Evolutionary conservation across 1,284 basidiomycete species (phyloP), one percentile per base, ranked within the genome.

Genomic region (Rhodofomes roseus): DNA sequence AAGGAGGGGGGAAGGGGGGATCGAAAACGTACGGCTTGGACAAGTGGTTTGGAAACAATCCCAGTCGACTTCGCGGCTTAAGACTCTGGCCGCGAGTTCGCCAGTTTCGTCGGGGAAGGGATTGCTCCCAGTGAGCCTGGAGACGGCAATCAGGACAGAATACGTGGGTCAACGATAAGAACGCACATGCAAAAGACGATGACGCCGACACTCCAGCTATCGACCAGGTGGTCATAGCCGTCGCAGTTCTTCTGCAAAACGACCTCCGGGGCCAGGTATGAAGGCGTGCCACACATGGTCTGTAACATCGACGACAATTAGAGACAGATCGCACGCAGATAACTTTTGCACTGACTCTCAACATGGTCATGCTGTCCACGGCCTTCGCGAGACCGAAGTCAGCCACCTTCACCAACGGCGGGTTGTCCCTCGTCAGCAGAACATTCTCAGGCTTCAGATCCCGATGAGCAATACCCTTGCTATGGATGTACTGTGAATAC

Each of bases 381-480:
- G 89, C 86, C 71, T 97, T 97, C 0, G 95, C 95, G 14, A 97
- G 82, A 5, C 95, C 95, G 71, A 96, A 97, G 73, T 96, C 95
- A 1, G 95, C 95, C 27, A 97, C 87, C 69, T 95, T 94, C 63
- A 90, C 83, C 2, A 77, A 70, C 0, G 90, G 89, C 0, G 88
- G 84, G 1, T 78, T 59, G 44, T 87, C 83, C 16, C 70, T 77
- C 0, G 91, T 93, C 25, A 94, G 74, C 4, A 94, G 79, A 6
- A 93, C 81, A 65, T 93, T 93, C 83, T 96, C 95, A 0, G 95
- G 95, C 73, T 97, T 96, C 50, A 98, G 77, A 74, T 97, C 95
- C 37, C 95, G 89, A 74, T 97, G 95, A 0, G 93, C 85, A 51
- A 98, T 85, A 25, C 85, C 87, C 67, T 83, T 77, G 23, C 74